Evolutionary conservation across 1,139 yeast species (phyloP), one percentile per base, ranked within the genome.

Genomic region (Candida glucosophila): DNA sequence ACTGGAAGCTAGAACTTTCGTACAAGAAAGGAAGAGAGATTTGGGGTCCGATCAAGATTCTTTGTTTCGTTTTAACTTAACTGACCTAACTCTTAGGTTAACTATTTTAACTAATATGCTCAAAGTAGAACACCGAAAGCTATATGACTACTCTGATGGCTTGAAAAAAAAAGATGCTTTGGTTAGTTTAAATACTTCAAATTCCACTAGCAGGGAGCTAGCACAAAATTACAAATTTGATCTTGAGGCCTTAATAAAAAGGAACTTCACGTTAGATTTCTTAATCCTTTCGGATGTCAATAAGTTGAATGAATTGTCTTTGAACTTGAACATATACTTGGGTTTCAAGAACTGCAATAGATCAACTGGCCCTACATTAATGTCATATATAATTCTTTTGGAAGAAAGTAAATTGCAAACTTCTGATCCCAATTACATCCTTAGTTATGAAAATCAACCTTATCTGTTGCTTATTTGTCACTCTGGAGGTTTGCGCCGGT

Each of bases 1-100:
- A 24, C 51, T 47, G 2, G 39, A 49, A 22, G 61, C 67, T 19
- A 41, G 50, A 15, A 58, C 58, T 17, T 55, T 69, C 18, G 52
- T 71, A 5, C 46, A 58, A 26, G 54, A 56, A 12, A 40, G 62
- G 22, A 53, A 54, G 30, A 46, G 55, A 14, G 53, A 52, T 23
- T 45, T 74, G 18, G 47, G 56, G 16, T 45, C 50, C 5, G 67
- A 53, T 45, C 55, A 49, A 30, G 55, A 42, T 18, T 76, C 92
- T 1, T 81, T 85, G 41, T 65, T 75, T 20, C 68, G 72, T 36
- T 57, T 77, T 15, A 83, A 79, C 44, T 57, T 85, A 27, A 69
- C 80, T 15, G 69, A 74, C 8, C 63, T 77, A 27, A 74, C 88
- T 17, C 44, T 71, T 17, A 82, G 77, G 38, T 56, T 81, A 26